Base-by-base conservation (phyloP, 192 early-diverging fungal species). In the Gorgonomyces haynaldii region DNA sequence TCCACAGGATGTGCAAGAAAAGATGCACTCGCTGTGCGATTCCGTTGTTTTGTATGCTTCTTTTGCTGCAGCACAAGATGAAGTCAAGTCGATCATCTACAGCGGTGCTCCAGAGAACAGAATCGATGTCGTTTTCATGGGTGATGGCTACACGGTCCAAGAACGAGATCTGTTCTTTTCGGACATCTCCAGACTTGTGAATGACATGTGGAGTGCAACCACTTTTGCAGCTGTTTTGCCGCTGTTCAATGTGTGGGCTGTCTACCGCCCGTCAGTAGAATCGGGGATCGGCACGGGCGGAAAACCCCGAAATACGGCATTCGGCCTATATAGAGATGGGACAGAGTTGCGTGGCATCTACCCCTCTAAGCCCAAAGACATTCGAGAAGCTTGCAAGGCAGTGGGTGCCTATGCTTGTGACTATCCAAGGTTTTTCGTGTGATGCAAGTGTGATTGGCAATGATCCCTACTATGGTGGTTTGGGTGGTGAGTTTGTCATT, bases 401-500 rank as follows among this genome's bases (percentile, higher is more conserved):
- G 59, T 65, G 10, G 77, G 77, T 8, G 52, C 59, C 15, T 53
- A 64, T 34, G 66, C 74, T 10, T 79, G 77, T 29, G 77, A 79
- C 53, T 79, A 64, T 47, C 77, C 77, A 1, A n/a, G n/a, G n/a
- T n/a, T n/a, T n/a, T n/a, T n/a, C n/a, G n/a, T n/a, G n/a, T n/a
- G n/a, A n/a, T n/a, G n/a, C n/a, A n/a, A 61, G 62, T 15, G 52
- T 79, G 37, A 79, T 79, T 39, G 77, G 59, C 28, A 79, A 79
- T 42, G 70, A 73, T 37, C 60, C 60, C 5, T 79, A 65, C 44
- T 79, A 78, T 52, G 77, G 77, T 39, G 77, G 77, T 2, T 63
- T 79, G 10, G 77, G 77, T 20, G 77, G 77, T 16, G 74, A 79
- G 46, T 79, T 79, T 57, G 66, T 67, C 27, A 79, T 79, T 50